Percentiles rank a stretch among this genome's conserved stretches.
These are phyloP conservation scores for Aspergillus affinis DNA, from an alignment of 495 filamentous ascomycete species.

Conservation along the genomic window DNA sequence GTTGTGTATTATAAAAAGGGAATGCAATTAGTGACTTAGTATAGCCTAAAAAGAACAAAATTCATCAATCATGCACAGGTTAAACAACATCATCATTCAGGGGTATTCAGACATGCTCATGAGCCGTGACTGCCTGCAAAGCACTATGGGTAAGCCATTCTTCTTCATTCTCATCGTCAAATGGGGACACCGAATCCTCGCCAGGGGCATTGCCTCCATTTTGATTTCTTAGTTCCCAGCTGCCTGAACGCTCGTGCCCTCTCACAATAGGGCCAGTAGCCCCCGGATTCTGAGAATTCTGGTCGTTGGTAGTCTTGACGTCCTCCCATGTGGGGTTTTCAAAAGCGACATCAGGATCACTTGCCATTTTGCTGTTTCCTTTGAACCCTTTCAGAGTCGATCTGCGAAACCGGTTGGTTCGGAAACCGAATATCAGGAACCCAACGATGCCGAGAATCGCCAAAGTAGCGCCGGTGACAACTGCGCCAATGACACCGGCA, in stretches of 20 bases:
- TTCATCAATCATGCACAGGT: not conserved
- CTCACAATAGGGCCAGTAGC: conserved; percentile 26
- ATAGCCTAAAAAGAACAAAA: not conserved
- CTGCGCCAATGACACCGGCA: conserved; percentile 55
- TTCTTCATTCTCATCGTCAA: conserved; percentile 23
- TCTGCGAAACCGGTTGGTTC: conserved; percentile 27
- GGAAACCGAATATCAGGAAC: conserved; percentile 44
- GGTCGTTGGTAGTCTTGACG: conserved; percentile 20
- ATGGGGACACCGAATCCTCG: conserved; percentile 12
- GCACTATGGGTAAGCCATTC: conserved; percentile 32
- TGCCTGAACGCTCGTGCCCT: conserved; percentile 49
- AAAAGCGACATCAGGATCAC: conserved; percentile 49
- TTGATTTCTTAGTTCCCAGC: conserved; percentile 52
- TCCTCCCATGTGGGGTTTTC: conserved; percentile 28
- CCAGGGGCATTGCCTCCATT: conserved; percentile 12
- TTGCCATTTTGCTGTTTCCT: conserved; percentile 47
- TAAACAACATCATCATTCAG: too few relatives aligned
- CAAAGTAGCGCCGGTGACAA: conserved; percentile 39
- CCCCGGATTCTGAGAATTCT: conserved; percentile 12
- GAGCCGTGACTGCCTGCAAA: conserved; percentile 30
- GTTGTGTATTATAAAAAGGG: not conserved
- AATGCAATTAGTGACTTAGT: not conserved
- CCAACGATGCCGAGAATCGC: conserved; percentile 25
- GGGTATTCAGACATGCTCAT: conserved; percentile 43
- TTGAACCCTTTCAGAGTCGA: conserved; percentile 47